Base-by-base conservation (phyloP, 441 rosid species). In the Manihot esculenta region DNA sequence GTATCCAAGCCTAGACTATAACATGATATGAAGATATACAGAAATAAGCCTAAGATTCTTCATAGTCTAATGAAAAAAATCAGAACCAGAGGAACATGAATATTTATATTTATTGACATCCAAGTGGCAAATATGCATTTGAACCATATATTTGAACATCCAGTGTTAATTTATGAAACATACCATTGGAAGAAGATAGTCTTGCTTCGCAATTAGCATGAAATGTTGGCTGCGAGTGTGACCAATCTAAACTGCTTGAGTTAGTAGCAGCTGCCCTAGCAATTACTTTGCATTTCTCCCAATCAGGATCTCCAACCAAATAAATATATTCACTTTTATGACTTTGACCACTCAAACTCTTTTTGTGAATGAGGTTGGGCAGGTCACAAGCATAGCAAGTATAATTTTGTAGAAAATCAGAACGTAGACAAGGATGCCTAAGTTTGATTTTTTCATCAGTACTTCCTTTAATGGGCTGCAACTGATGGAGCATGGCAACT, bases 401-500 rank as follows among this genome's bases (percentile, higher is more conserved):
- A 75, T 77, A 84, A 49, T 82, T 86, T 66, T 82, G 83, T 57
- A 45, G 67, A 74, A 76, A 80, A 74, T 57, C 64, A 73, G 79
- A 80, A 73, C 70, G 64, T 1, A 86, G 80, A 74, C 91, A 88
- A 64, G 88, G 91, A 80, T 87, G 89, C 74, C 70, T 81, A 66
- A 84, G 30, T 69, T 75, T 72, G 60, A 64, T 41, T 26, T 48
- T 66, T 66, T 68, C 74, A 27, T 69, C 26, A 47, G n/a, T 24
- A 53, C 69, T 77, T 76, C 72, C 70, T 62, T 24, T 50, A 13
- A 12, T 58, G 0, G 27, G 69, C 64, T 77, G 74, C 64, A 62
- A 59, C 69, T 66, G 79, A 42, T 68, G 62, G 41, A 88, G 74
- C 80, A 84, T 79, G 63, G 65, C 70, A 42, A 88, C 66, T 26